Evolutionary conservation across 2,329 filamentous ascomycete species (phyloP).

Genomic region (Cyanodermella asteris): DNA sequence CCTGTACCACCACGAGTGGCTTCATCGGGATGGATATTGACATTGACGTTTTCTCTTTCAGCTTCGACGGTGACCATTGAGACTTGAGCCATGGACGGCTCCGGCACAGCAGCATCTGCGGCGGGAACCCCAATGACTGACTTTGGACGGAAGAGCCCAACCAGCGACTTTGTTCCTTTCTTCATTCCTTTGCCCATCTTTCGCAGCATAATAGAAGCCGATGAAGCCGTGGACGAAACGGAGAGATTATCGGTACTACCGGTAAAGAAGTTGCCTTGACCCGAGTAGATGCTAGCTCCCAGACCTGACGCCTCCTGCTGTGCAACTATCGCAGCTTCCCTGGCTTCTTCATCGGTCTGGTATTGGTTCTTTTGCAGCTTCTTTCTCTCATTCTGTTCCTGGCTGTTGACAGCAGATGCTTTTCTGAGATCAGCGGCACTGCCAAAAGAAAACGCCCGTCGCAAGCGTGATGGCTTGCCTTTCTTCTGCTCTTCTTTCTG

Average conservation of each 20-base stretch:
- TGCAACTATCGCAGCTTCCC: constrained; percentile 77
- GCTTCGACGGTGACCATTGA: constrained; percentile 94
- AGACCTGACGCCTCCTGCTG: constrained; percentile 83
- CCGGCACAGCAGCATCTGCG: constrained; percentile 40
- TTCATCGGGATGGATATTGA: constrained; percentile 46
- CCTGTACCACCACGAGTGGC: constrained; percentile 51
- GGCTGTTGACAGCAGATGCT: constrained; percentile 42
- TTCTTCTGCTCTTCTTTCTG: constrained; percentile 58
- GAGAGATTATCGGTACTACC: constrained; percentile 90
- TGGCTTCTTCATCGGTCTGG: constrained; percentile 54
- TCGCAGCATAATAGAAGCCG: constrained; percentile 78
- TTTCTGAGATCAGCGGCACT: constrained; percentile 78
- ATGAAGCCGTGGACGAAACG: constrained; percentile 74
- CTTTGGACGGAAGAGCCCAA: constrained; percentile 86
- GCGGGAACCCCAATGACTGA: constrained; percentile 61
- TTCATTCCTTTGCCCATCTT: constrained; percentile 99
- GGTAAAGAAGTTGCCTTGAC: constrained; percentile 61
- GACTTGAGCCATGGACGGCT: constrained; percentile 60
- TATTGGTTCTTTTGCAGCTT: constrained; percentile 44
- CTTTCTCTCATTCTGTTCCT: constrained; percentile 24
- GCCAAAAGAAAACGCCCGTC: constrained; percentile 88
- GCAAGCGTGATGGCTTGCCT: constrained; percentile 66
- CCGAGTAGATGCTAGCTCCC: constrained; percentile 81
- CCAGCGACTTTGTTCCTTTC: constrained; percentile 73
- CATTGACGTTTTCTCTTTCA: constrained; percentile 64